Percentiles rank a stretch among this genome's conserved stretches.
phyloP scores from a whole-genome alignment of 2,329 filamentous ascomycete genomes.

The Exophiala viscosa region DNA sequence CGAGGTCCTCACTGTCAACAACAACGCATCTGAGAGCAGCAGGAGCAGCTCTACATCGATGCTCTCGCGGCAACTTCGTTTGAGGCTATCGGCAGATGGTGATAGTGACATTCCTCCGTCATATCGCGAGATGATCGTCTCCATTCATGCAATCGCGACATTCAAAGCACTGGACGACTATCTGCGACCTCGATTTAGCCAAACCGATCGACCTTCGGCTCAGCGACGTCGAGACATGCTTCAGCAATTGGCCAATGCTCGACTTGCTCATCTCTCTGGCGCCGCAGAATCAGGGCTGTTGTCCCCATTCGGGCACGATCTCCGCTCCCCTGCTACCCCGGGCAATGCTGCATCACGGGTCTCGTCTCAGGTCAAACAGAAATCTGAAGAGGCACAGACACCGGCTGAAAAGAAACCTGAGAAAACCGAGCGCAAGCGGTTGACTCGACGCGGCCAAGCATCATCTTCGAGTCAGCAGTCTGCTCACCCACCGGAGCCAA shows the following conservation, averaged over 20 bases:
- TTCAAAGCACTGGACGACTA: constrained; percentile 98
- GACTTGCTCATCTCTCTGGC: constrained; percentile 52
- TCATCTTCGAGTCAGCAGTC: constrained; percentile 52
- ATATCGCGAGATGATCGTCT: constrained; percentile 95
- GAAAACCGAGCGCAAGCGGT: constrained; percentile 53
- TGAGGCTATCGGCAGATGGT: constrained; percentile 84
- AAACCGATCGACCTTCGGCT: constrained; percentile 68
- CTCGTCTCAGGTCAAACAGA: constrained; percentile 33
- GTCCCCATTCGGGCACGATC: constrained; percentile 27
- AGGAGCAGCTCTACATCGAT: constrained; percentile 90
- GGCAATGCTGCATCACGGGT: constrained; percentile 38
- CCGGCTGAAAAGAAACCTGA: constrained; percentile 32
- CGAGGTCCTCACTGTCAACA: constrained; percentile 91
- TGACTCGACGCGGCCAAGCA: constrained; percentile 57
- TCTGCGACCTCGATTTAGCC: constrained; percentile 78
- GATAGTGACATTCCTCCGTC: constrained; percentile 82
- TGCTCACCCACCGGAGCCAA: constrained; percentile 52
- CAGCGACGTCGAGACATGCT: constrained; percentile 60
- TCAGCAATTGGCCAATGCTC: constrained; percentile 70
- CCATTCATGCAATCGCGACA: constrained; percentile 95
- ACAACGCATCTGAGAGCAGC: constrained; percentile 85
- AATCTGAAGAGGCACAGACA: constrained; percentile 11
- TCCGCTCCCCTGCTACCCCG: constrained; percentile 15
- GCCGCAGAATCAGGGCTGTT: constrained; percentile 32
- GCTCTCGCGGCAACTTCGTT: constrained; percentile 89